Base-by-base conservation (phyloP, 192 early-diverging fungal genomes). In the Linnemannia hyalina region DNA sequence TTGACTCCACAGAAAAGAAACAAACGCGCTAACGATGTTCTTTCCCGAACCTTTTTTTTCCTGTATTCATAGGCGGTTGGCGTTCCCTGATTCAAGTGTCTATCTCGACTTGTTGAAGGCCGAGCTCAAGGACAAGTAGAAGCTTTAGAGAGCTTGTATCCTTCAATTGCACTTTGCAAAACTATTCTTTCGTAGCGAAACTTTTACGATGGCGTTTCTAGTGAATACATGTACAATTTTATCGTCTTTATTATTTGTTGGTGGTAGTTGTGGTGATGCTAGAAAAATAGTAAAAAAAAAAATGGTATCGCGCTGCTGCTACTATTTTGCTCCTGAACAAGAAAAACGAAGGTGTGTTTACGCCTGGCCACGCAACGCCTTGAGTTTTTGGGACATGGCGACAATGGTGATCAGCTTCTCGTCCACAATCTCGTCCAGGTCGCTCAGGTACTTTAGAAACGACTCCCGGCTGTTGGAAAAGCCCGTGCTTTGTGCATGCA, bases 361-460 rank as follows among this genome's bases (percentile, higher is more conserved):
- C 22, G 41, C 41, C 44, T 75, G 78, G 7, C 68, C 65, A 1
- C 84, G 74, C 75, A 86, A n/a, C 6, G 79, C 75, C 72, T 86
- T 86, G 38, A 86, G 46, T 44, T 81, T 86, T 42, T 81, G 84
- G 23, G 84, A 86, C 71, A 86, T 81, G 74, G 70, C 72, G 3
- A 90, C 86, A 32, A 93, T 91, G 22, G 88, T 79, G 75, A 92
- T 89, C 82, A 91, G 75, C 80, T 93, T 93, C 22, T 85, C 86
- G 40, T 88, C 90, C 78, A 93, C 86, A 73, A 93, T 87, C 77
- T 89, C 91, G 60, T 93, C 93, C 78, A 93, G 70, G 36, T 90
- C 85, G 76, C 89, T 91, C 13, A 93, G 76, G 42, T 93, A 93
- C 60, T 80, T 80, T 52, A 77, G 46, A 40, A 86, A 86, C 44